Base-by-base conservation (phyloP, 2,329 filamentous ascomycete species). In the Diaporthe citri region DNA sequence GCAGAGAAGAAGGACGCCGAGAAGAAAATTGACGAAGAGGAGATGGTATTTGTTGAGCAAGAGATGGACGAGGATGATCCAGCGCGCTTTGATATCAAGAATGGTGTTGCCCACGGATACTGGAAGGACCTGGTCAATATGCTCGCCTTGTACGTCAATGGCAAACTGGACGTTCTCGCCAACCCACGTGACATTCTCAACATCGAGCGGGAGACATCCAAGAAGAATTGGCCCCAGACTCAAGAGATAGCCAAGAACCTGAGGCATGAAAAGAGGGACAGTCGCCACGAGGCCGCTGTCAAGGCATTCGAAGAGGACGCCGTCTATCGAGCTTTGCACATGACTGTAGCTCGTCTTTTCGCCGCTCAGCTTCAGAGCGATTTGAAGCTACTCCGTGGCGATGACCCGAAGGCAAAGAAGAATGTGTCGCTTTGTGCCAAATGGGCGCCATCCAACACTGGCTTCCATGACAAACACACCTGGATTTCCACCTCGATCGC, bases 71-170 rank as follows among this genome's bases (percentile, higher is more conserved):
- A 86, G 8, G 81, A 85, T 22, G 84, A 85, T 10, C 74, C 78
- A 0, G 69, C 79, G 17, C 80, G 79, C 12, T 84, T 85, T 73
- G 86, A 90, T 52, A 84, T 88, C 22, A 81, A 82, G 60, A 80
- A 88, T 51, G 87, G 87, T 0, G 85, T 89, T 3, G 83, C 90
- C 6, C 90, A 92, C 70, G 89, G 90, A 0, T 92, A 91, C 81
- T 92, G 89, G 89, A 91, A 92, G 77, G 90, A 92, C 78, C 82
- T 91, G 4, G 82, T 91, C 3, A 92, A 91, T 77, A 83, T 92
- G 3, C 83, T 92, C 0, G 87, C 85, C 1, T 83, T 92, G 3
- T 86, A 86, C 0, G 87, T 84, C 34, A 87, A 89, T 69, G 82
- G 84, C 31, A 82, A 87, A 78, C 83, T 92, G 17, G 80, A 83